phyloP scores from a whole-genome alignment of 2,329 filamentous ascomycete genomes.

The Cladorrhinum sp. region DNA sequence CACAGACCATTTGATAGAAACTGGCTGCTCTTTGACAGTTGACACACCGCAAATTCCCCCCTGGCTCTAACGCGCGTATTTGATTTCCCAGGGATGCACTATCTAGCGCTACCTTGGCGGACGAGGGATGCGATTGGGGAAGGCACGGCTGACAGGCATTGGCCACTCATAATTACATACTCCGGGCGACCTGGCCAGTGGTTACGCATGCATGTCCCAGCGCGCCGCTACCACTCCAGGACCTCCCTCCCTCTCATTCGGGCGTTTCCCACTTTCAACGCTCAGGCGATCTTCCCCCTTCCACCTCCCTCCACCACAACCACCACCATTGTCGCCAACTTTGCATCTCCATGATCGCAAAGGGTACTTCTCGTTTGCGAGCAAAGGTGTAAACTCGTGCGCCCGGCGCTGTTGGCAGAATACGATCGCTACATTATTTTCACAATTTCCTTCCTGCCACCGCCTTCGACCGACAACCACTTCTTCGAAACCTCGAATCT shows the following conservation, averaged over 20 bases:
- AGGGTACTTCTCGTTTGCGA: slow-evolving; percentile 13
- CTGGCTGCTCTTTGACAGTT: slow-evolving; percentile 5
- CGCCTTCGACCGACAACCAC: slow-evolving; percentile 8
- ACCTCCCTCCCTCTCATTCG: not conserved
- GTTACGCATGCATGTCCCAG: not conserved
- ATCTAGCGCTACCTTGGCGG: slow-evolving; percentile 20
- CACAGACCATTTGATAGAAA: slow-evolving; percentile 5
- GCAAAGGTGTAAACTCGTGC: slow-evolving; percentile 4
- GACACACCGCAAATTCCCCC: not conserved
- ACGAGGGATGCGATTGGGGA: not conserved
- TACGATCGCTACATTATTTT: slow-evolving; percentile 25
- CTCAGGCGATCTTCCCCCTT: slow-evolving; percentile 9
- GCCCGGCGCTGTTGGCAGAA: slow-evolving; percentile 22
- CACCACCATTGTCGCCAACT: too few species aligned
- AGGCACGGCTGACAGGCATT: slow-evolving; percentile 7
- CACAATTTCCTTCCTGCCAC: slow-evolving; percentile 22
- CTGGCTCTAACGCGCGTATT: slow-evolving; percentile 13
- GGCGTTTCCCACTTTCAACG: not conserved
- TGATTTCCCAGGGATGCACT: slow-evolving; percentile 24
- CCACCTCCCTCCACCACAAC: slow-evolving; percentile 8
- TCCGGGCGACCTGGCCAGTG: slow-evolving; percentile 9
- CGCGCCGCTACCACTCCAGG: slow-evolving; percentile 3
- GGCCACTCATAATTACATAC: slow-evolving; percentile 13
- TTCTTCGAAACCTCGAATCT: not conserved
- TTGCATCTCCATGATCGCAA: slow-evolving; percentile 11